Percentiles rank a stretch among this genome's conserved stretches.
Evolutionary conservation across 1,284 basidiomycete species (phyloP).

Genomic region (Ganoderma lucidum): DNA sequence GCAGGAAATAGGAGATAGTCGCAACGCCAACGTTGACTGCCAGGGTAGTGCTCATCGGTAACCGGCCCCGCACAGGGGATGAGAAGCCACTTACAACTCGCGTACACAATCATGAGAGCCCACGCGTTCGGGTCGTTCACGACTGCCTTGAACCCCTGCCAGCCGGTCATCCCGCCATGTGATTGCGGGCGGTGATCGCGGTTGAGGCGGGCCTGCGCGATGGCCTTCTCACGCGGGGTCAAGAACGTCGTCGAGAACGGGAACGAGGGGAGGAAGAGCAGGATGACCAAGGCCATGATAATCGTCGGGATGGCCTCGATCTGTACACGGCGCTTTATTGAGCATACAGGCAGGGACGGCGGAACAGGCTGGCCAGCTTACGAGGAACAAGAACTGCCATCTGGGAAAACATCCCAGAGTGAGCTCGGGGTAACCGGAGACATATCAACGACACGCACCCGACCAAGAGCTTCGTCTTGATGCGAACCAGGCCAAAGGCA

Average conservation of each 20-base stretch:
- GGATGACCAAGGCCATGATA: constrained; percentile 53
- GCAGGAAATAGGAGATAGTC: constrained; percentile 62
- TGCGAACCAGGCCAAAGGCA: constrained; percentile 61
- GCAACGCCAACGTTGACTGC: constrained; percentile 64
- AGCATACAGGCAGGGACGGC: background rate
- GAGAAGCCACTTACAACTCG: constrained; percentile 52
- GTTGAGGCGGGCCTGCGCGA: constrained; percentile 61
- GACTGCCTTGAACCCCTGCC: constrained; percentile 60
- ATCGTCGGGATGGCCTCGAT: constrained; percentile 62
- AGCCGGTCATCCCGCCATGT: constrained; percentile 63
- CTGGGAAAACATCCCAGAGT: constrained; percentile 34
- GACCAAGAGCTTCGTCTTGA: constrained; percentile 51
- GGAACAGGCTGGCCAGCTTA: constrained; percentile 34
- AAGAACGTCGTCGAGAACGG: constrained; percentile 48
- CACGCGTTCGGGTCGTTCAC: constrained; percentile 57
- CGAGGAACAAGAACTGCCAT: constrained; percentile 66
- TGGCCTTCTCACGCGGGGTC: constrained; percentile 55
- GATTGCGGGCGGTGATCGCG: constrained; percentile 62
- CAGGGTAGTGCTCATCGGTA: background rate
- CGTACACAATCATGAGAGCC: constrained; percentile 59
- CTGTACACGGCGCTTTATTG: constrained; percentile 35
- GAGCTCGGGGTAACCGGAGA: background rate
- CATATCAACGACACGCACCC: constrained; percentile 45
- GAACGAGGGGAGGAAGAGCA: constrained; percentile 56
- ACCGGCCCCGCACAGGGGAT: background rate